phyloP scores from a whole-genome alignment of 2,329 filamentous ascomycete species.

The Stemphylium vesicarium region DNA sequence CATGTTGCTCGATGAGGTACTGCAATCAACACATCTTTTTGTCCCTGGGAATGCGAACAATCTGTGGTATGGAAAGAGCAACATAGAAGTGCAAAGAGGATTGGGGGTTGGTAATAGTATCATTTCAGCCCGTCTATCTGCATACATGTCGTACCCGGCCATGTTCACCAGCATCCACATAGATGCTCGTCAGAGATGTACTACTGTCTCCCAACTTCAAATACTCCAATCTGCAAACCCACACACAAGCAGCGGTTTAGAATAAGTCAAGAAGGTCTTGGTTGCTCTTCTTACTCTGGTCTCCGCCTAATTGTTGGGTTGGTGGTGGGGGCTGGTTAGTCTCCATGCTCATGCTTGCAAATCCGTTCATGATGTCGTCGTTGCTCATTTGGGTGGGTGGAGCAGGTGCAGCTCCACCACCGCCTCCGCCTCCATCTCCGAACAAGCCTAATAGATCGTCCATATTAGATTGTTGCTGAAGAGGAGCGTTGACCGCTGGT shows the following conservation, averaged over 20 bases:
- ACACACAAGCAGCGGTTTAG: constrained; percentile 36
- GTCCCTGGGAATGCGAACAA: background rate
- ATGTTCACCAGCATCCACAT: no score
- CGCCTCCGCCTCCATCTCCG: constrained; percentile 49
- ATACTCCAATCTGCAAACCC: background rate
- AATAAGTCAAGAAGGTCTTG: constrained; percentile 64
- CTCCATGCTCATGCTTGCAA: constrained; percentile 79
- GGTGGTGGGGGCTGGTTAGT: constrained; percentile 69
- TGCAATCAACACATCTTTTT: background rate
- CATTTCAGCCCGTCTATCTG: no score
- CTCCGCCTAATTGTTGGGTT: constrained; percentile 61
- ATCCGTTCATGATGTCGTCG: constrained; percentile 77
- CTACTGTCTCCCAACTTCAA: background rate
- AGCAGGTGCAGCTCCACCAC: constrained; percentile 41
- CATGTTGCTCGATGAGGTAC: no score
- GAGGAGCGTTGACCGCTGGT: constrained; percentile 58
- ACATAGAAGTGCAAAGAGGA: no score
- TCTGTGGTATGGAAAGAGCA: no score
- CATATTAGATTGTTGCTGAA: constrained; percentile 64
- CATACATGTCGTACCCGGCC: no score
- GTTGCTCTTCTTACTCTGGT: constrained; percentile 62
- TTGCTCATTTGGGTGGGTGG: constrained; percentile 46
- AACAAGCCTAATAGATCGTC: constrained; percentile 82
- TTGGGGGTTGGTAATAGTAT: no score
- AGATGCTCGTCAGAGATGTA: background rate